phyloP scores from a whole-genome alignment of 192 early-diverging fungal species.

The Coemansia umbellata region DNA sequence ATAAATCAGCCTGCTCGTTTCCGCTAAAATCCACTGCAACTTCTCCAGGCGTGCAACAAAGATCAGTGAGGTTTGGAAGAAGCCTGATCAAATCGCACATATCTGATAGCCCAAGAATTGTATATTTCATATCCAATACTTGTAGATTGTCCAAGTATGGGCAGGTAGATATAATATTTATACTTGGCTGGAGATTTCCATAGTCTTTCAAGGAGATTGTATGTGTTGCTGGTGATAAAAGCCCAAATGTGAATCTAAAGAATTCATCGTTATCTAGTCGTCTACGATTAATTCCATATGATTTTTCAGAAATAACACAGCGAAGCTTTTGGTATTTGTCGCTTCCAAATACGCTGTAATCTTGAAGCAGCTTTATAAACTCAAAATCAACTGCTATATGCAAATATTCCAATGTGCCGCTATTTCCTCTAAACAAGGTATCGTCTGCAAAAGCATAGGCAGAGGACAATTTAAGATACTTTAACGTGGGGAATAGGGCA shows the following conservation, averaged over 20 bases:
- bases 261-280: background rate
- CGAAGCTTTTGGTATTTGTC: constrained; percentile 2
- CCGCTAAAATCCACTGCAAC: background rate
- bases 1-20: background rate
- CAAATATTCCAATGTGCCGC: constrained; percentile 8
- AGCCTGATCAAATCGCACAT: background rate
- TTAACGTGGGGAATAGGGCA: constrained; percentile 20
- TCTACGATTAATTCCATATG: too few species aligned
- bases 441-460: background rate
- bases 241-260: background rate
- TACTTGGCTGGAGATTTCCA: background rate
- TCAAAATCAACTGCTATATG: constrained; percentile 15
- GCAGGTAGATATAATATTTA: background rate
- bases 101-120: background rate
- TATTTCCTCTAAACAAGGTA: constrained; percentile 3
- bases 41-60: background rate
- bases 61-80: background rate
- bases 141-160: background rate
- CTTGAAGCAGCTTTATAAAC: background rate
- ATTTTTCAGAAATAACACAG: background rate
- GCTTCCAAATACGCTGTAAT: background rate
- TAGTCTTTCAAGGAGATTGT: background rate
- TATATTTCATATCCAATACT: background rate
- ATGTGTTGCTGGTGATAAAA: background rate
- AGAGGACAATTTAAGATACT: constrained; percentile 2